Evolutionary conservation across 2,329 filamentous ascomycete genomes (phyloP), one percentile per base, ranked within the genome.

Genomic region (Verticillium isaacii): DNA sequence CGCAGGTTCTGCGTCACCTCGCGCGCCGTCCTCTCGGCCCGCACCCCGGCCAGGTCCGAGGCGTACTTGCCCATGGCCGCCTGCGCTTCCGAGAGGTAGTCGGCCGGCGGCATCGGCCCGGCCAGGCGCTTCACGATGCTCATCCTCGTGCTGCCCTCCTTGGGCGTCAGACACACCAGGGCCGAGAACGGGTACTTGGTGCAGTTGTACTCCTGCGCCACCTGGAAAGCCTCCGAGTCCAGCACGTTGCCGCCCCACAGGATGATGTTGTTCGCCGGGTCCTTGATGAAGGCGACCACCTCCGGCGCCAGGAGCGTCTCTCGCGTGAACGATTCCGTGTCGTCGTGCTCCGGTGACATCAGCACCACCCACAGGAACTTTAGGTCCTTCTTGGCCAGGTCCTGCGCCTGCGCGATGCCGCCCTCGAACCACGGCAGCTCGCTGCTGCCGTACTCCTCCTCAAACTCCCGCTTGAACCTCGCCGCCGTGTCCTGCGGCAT

Each of bases 171-270:
- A 62, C 92, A 93, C 32, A 97, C 88, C 3, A 97, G 76, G 15
- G 89, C 92, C 0, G 90, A 88, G 72, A 96, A 98, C 11, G 95
- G 95, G 70, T 95, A 97, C 72, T 96, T 96, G 63, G 92, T 96
- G 74, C 91, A 95, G 68, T 89, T 89, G 65, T 98, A 86, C 56
- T 93, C 92, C 14, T 86, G 84, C n/a, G 93, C 88, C 50, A 97
- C 92, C 73, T 97, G 93, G 74, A 96, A 98, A 5, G 94, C 92
- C 77, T 99, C 95, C 3, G 92, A 90, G 73, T 99, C 95, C 65
- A 93, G 86, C 0, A 98, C 90, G 68, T 93, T 97, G 56, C 95
- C 95, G 50, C 90, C 92, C 95, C 95, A 99, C 2, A 99, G 76
- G 39, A 98, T 80, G 34, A 97, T 85, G 71, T 94, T 90, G 74